Percentiles rank a stretch among this genome's conserved stretches.
Conservation (phyloP, 495 filamentous ascomycete genomes). For the Podospora tetraspora region DNA sequence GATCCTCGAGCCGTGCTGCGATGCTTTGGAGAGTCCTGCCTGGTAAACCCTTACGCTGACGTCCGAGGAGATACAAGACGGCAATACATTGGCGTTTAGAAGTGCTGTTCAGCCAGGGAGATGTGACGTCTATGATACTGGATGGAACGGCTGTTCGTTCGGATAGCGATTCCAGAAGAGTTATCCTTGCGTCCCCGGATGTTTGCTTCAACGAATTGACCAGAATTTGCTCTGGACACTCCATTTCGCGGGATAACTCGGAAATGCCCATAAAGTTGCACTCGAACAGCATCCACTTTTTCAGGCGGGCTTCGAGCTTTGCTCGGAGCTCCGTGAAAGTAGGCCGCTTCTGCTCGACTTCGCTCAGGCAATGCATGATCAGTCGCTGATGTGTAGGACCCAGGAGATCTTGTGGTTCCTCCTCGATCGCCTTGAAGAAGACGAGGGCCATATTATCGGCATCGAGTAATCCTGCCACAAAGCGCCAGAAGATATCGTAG, state of each 20-base stretch:
- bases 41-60: slow-evolving; percentile 1
- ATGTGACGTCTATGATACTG: slow-evolving; percentile 15
- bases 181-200: slow-evolving; percentile 9
- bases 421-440: slow-evolving; percentile 34
- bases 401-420: slow-evolving; percentile 36
- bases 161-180: slow-evolving; percentile 17
- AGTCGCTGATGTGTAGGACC: slow-evolving; percentile 37
- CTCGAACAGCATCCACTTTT: slow-evolving; percentile 28
- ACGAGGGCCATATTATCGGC: slow-evolving; percentile 15
- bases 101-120: slow-evolving; percentile 16
- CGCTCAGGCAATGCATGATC: slow-evolving; percentile 40
- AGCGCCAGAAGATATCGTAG: slow-evolving; percentile 43
- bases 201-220: slow-evolving; percentile 16
- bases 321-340: slow-evolving; percentile 14
- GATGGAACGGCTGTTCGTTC: slow-evolving; percentile 18
- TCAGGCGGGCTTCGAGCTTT: slow-evolving; percentile 20
- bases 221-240: slow-evolving; percentile 26
- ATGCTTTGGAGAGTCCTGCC: background rate
- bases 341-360: slow-evolving; percentile 17
- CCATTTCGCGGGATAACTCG: slow-evolving; percentile 20
- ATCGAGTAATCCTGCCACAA: slow-evolving; percentile 39
- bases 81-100: slow-evolving; percentile 3
- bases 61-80: slow-evolving; percentile 3
- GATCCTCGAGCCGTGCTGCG: slow-evolving; percentile 9
- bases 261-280: slow-evolving; percentile 12